These are phyloP conservation scores for Phaeotremella skinneri DNA, from an alignment of 768 basidiomycete species.

Conservation along the genomic window DNA sequence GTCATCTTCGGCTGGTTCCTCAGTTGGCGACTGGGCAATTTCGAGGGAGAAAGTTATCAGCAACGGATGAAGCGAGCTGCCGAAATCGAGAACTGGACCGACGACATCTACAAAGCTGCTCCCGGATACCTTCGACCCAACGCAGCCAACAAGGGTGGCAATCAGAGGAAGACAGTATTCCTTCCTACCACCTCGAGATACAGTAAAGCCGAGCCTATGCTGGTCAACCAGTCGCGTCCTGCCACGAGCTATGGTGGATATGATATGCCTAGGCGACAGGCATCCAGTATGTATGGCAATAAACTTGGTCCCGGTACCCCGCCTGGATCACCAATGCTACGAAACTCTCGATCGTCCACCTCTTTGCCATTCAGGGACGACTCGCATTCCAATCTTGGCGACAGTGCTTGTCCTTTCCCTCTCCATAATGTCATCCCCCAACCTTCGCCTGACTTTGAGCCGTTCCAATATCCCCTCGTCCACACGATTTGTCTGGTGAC, in stretches of 20 bases:
- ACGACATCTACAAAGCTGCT: slow-evolving; percentile 90
- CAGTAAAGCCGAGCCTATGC: slow-evolving; percentile 71
- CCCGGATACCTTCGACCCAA: slow-evolving; percentile 88
- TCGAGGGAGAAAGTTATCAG: slow-evolving; percentile 87
- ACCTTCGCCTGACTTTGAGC: slow-evolving; percentile 84
- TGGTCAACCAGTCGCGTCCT: slow-evolving; percentile 44
- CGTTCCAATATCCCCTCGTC: slow-evolving; percentile 90
- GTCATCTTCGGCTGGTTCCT: slow-evolving; percentile 98
- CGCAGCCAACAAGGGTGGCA: slow-evolving; percentile 68
- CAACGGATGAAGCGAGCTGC: slow-evolving; percentile 82
- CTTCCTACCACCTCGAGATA: slow-evolving; percentile 57
- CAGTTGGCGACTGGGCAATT: slow-evolving; percentile 90
- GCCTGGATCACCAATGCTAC: slow-evolving; percentile 68
- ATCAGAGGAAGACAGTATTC: slow-evolving; percentile 53
- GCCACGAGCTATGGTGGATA: slow-evolving; percentile 46
- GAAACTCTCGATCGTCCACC: slow-evolving; percentile 76
- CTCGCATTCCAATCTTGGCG: slow-evolving; percentile 38
- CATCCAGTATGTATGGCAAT: slow-evolving; percentile 56
- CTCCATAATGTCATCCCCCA: slow-evolving; percentile 84
- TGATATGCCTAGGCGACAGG: slow-evolving; percentile 33
- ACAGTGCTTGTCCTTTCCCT: slow-evolving; percentile 77
- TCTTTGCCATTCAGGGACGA: slow-evolving; percentile 62
- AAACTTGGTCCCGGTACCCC: slow-evolving; percentile 57
- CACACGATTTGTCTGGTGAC: slow-evolving; percentile 96
- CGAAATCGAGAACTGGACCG: slow-evolving; percentile 94